A percentile compares a stretch with the other conserved stretches of the same genome.
Evolutionary conservation across 768 basidiomycete species (phyloP).

Genomic region (Mycena belliarum): DNA sequence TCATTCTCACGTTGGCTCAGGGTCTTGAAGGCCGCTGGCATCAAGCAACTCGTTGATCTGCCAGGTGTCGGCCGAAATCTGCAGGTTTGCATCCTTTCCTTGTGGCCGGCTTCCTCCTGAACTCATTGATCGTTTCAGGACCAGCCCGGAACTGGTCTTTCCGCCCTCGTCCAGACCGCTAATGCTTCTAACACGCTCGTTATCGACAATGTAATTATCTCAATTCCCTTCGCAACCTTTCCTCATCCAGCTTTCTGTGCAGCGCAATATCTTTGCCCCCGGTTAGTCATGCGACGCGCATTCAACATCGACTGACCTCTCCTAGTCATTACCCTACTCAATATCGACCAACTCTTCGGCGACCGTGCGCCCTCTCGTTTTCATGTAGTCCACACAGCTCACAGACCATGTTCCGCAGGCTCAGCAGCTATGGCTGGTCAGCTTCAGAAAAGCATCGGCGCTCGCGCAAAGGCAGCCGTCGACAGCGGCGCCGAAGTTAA

Average conservation of each 20-base stretch:
- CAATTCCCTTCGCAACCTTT: not conserved
- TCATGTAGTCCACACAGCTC: not conserved
- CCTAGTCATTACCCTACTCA: slow-evolving; percentile 10
- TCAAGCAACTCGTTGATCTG: slow-evolving; percentile 36
- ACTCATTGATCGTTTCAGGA: slow-evolving; percentile 26
- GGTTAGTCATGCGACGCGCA: not conserved
- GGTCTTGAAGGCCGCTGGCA: slow-evolving; percentile 22
- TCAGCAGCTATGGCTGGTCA: not conserved
- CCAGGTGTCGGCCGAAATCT: slow-evolving; percentile 45
- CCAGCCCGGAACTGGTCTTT: slow-evolving; percentile 17
- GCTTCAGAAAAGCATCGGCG: not conserved
- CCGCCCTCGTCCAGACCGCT: slow-evolving; percentile 8
- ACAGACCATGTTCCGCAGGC: not conserved
- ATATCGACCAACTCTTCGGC: slow-evolving; percentile 16
- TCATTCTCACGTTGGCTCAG: not conserved
- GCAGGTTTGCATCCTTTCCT: not conserved
- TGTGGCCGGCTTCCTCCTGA: not conserved
- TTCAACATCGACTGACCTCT: not conserved
- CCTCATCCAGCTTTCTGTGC: not conserved
- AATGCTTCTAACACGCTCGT: slow-evolving; percentile 3
- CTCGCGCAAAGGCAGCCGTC: slow-evolving; percentile 13
- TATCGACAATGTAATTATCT: slow-evolving; percentile 8
- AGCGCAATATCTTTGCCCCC: slow-evolving; percentile 16
- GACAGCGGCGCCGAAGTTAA: slow-evolving; percentile 2
- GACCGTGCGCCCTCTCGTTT: not conserved